Conservation (phyloP, 345 rosid species). For the Salix dunnii region DNA sequence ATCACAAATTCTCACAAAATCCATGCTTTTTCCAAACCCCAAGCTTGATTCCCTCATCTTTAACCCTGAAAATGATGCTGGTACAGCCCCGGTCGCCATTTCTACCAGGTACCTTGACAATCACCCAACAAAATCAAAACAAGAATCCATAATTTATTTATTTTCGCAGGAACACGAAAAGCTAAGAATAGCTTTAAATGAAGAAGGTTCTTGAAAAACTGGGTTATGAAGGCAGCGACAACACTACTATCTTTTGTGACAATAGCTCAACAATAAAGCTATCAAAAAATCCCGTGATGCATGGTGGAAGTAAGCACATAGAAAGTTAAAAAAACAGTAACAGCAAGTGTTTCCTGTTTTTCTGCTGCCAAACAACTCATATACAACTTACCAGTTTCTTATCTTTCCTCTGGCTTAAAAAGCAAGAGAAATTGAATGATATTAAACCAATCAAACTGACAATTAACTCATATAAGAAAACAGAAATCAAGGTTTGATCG, state of each 20-base stretch:
- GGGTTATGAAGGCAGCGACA: no score
- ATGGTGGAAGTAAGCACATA: no score
- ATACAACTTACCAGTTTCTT: no score
- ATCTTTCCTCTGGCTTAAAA: background rate
- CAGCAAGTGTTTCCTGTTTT: no score
- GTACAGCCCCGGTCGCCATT: slow-evolving; percentile 76
- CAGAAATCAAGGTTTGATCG: background rate
- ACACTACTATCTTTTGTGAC: no score
- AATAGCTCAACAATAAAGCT: no score
- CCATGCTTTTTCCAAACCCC: slow-evolving; percentile 56
- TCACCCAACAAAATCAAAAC: background rate
- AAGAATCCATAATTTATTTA: no score
- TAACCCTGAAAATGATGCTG: slow-evolving; percentile 63
- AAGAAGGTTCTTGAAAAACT: no score
- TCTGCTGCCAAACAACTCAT: background rate
- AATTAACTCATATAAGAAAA: background rate
- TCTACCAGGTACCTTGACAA: slow-evolving; percentile 8
- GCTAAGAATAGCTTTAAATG: no score
- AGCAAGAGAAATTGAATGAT: background rate
- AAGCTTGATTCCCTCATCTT: slow-evolving; percentile 53
- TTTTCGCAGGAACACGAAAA: no score
- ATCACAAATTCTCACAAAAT: slow-evolving; percentile 63
- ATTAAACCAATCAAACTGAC: background rate
- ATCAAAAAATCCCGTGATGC: no score
- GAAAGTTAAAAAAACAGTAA: no score